Evolutionary conservation across 2,329 filamentous ascomycete genomes (phyloP).

Genomic region (Polychaeton citri): DNA sequence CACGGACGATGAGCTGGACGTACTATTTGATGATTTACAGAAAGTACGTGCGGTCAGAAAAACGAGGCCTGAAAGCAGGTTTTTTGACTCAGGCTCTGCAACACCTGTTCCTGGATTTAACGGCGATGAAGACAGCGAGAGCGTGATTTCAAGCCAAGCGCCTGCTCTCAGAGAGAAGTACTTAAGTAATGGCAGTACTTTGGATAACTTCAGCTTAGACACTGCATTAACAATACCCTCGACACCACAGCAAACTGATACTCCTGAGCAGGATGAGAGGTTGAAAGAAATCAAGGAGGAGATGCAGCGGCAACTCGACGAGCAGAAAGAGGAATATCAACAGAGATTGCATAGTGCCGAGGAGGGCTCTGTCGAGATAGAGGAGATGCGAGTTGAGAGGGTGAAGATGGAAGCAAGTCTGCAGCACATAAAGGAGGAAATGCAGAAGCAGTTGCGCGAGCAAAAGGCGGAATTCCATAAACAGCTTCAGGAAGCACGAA

Average conservation of each 20-base stretch:
- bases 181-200: conserved; percentile 70
- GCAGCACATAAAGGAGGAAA: conserved; percentile 66
- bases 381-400: conserved; percentile 75
- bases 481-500: conserved; percentile 62
- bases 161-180: conserved; percentile 69
- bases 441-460: conserved; percentile 70
- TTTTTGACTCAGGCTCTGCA: conserved; percentile 30
- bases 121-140: conserved; percentile 65
- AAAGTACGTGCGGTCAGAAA: conserved; percentile 74
- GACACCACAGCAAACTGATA: conserved; percentile 66
- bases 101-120: neutral
- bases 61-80: conserved; percentile 42
- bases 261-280: conserved; percentile 57
- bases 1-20: conserved; percentile 87
- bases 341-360: conserved; percentile 64
- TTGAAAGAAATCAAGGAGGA: conserved; percentile 65
- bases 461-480: conserved; percentile 78
- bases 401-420: conserved; percentile 72
- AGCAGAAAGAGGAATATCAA: conserved; percentile 71
- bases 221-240: conserved; percentile 90
- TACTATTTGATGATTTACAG: conserved; percentile 87
- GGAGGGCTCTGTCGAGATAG: conserved; percentile 62
- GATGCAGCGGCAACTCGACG: conserved; percentile 71
- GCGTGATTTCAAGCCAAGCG: conserved; percentile 64
- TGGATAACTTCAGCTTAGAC: conserved; percentile 93